phyloP scores from a whole-genome alignment of 1,139 yeast species.

The Blastobotrys capitulatus region DNA sequence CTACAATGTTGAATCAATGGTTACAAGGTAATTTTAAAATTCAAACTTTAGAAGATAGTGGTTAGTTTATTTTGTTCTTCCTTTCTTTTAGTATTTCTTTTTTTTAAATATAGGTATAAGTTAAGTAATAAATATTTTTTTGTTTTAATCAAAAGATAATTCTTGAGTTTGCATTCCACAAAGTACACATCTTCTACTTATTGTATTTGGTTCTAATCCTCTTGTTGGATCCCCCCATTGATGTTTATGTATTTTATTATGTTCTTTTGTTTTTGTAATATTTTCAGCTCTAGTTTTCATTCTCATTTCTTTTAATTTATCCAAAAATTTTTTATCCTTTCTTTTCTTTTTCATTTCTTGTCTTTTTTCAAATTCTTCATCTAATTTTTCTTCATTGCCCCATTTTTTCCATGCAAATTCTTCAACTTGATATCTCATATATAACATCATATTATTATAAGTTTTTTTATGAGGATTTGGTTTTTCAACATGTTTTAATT shows the following conservation, averaged over 20 bases:
- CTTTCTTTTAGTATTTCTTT: background rate
- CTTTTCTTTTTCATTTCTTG: slow-evolving; percentile 67
- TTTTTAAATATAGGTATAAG: background rate
- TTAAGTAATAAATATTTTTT: background rate
- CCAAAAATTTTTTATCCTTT: slow-evolving; percentile 72
- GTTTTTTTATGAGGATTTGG: slow-evolving; percentile 92
- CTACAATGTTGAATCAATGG: slow-evolving; percentile 74
- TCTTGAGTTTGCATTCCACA: slow-evolving; percentile 90
- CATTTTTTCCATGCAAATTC: slow-evolving; percentile 89
- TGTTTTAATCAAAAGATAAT: slow-evolving; percentile 34
- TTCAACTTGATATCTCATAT: slow-evolving; percentile 83
- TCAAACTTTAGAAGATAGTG: slow-evolving; percentile 49
- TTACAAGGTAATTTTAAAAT: slow-evolving; percentile 25
- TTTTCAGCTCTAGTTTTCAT: slow-evolving; percentile 91
- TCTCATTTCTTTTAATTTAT: slow-evolving; percentile 77
- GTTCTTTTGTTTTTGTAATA: slow-evolving; percentile 61
- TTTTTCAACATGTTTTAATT: slow-evolving; percentile 75
- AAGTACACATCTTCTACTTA: slow-evolving; percentile 60
- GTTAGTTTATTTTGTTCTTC: too few relatives aligned
- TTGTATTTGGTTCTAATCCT: slow-evolving; percentile 37
- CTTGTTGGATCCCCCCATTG: slow-evolving; percentile 64
- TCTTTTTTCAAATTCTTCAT: slow-evolving; percentile 85
- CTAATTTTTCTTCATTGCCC: slow-evolving; percentile 87
- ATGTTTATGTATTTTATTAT: slow-evolving; percentile 59
- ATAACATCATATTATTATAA: slow-evolving; percentile 89